Evolutionary conservation across 2,329 filamentous ascomycete genomes (phyloP), one percentile per base, ranked within the genome.

Genomic region (Hypoxylon sp.): DNA sequence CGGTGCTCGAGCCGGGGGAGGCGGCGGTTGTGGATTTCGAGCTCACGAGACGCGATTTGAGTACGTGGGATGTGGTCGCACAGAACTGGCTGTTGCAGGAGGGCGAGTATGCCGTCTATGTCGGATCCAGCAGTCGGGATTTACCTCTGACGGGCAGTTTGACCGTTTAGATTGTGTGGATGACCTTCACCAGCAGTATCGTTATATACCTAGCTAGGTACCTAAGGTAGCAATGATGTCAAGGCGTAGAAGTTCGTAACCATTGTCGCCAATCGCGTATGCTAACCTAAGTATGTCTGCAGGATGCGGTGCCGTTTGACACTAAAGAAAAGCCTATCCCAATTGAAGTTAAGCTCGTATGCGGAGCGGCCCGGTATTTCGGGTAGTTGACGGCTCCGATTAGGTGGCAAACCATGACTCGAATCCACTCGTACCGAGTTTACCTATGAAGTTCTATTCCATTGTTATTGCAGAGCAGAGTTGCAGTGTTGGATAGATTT

Each of bases 21-120:
- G 82, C 77, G 7, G 73, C 79, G n/a, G 81, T 75, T 1, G 81
- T 87, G 2, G 78, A 74, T 0, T 84, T 91, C 65, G 77, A 80
- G 24, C 74, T 91, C 26, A 85, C 82, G 28, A 79, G 86, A 53
- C 82, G 86, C 51, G 89, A 91, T 74, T 66, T 91, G 47, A 89
- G 86, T 69, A 86, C 88, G 52, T 91, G 89, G 89, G 85, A 90
- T 73, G 78, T 82, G 0, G 76, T 77, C 0, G 72, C 76, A 13
- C 87, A 91, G 76, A 81, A 88, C 52, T 93, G 90, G 90, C 70
- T 82, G 3, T 73, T 86, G 47, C 83, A 84, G 5, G 69, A 71
- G 15, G 82, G 82, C 0, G 74, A 69, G 13, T 83, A 83, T 68
- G 71, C 57, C 0, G 72, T 84, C 34, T 75, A 68, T 15, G 79